Evolutionary conservation across 345 rosid species (phyloP).

Genomic region (Linum lewisii): DNA sequence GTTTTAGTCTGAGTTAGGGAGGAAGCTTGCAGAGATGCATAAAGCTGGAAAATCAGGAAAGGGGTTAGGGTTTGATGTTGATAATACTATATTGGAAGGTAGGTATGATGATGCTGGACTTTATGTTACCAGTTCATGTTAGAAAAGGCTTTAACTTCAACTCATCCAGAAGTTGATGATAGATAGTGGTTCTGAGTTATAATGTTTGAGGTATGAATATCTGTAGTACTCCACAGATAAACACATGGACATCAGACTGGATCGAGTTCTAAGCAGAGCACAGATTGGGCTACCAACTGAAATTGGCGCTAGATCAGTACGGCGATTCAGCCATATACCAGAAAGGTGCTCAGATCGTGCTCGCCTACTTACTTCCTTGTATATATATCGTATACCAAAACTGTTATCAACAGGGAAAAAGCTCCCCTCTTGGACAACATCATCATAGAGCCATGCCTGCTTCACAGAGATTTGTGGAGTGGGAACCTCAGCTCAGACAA

Average conservation of each 20-base stretch:
- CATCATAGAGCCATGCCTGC: conserved; percentile 64
- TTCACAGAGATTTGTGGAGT: conserved; percentile 98
- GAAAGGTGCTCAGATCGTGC: conserved; percentile 42
- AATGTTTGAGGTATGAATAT: conserved; percentile 2
- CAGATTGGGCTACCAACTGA: conserved; percentile 81
- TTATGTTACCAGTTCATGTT: neutral
- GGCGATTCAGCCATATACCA: conserved; percentile 62
- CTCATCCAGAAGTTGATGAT: neutral
- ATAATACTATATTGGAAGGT: conserved; percentile 95
- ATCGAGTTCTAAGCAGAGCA: conserved; percentile 68
- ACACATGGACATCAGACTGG: conserved; percentile 86
- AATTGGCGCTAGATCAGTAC: conserved; percentile 56
- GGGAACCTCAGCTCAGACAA: conserved; percentile 79
- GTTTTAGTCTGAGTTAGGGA: conserved; percentile 62
- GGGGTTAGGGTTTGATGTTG: conserved; percentile 84
- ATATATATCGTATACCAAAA: no score
- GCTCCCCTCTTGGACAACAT: conserved; percentile 56
- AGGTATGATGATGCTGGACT: neutral
- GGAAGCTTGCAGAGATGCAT: conserved; percentile 94
- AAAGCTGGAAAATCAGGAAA: conserved; percentile 68
- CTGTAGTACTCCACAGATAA: conserved; percentile 82
- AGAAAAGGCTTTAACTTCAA: no score
- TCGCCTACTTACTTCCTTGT: no score
- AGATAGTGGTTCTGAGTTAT: neutral
- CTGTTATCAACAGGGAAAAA: conserved; percentile 41